These are phyloP conservation scores for Quercus lobata DNA, from an alignment of 331 rosid species.

Conservation along the genomic window DNA sequence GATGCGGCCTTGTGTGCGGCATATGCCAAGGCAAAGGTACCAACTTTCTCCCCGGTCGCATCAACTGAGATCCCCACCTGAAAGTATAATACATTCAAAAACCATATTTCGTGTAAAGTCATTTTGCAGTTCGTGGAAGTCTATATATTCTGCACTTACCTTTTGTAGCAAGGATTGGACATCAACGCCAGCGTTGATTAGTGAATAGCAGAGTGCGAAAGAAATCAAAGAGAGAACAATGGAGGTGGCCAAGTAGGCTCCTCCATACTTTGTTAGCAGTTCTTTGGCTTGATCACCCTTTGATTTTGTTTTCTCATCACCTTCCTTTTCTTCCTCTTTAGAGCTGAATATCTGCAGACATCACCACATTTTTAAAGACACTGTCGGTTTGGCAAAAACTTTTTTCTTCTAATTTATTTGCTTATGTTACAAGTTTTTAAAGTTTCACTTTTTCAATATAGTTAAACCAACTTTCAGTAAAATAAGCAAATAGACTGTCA, in stretches of 20 bases:
- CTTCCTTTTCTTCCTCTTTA: slow-evolving; percentile 54
- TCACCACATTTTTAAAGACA: slow-evolving; percentile 4
- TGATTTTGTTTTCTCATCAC: slow-evolving; percentile 43
- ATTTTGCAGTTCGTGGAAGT: background rate
- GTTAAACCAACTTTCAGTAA: too few relatives aligned
- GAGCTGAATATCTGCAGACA: slow-evolving; percentile 76
- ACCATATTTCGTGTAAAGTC: background rate
- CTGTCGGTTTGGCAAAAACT: too few relatives aligned
- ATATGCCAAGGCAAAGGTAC: slow-evolving; percentile 90
- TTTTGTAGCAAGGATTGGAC: slow-evolving; percentile 73
- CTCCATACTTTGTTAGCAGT: slow-evolving; percentile 87
- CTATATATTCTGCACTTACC: slow-evolving; percentile 32
- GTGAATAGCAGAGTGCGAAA: slow-evolving; percentile 63
- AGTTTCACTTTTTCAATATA: too few relatives aligned
- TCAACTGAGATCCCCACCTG: slow-evolving; percentile 76
- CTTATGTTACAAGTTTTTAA: too few relatives aligned
- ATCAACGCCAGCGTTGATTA: slow-evolving; percentile 68
- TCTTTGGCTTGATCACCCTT: slow-evolving; percentile 89
- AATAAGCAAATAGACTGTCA: too few relatives aligned
- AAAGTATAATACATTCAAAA: background rate
- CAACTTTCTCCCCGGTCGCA: slow-evolving; percentile 80
- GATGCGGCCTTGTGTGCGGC: slow-evolving; percentile 98
- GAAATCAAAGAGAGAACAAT: slow-evolving; percentile 80
- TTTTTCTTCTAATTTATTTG: too few relatives aligned
- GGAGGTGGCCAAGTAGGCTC: slow-evolving; percentile 87